Evolutionary conservation across 805 yeast species (phyloP).

Genomic region (Yarrowia deformans): DNA sequence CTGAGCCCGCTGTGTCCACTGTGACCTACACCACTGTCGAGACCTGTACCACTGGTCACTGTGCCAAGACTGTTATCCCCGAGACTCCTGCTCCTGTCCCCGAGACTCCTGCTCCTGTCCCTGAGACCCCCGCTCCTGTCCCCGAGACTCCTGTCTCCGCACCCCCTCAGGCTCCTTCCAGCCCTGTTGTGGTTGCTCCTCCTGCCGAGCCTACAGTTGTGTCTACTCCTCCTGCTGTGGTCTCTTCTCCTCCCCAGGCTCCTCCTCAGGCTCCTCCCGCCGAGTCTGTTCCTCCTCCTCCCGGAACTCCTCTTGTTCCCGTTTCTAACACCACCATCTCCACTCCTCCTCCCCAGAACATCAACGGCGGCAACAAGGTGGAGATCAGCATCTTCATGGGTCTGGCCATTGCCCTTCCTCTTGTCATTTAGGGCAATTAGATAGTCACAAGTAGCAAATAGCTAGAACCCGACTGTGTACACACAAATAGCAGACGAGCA

Average conservation of each 20-base stretch:
- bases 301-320: background rate
- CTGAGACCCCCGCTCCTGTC: background rate
- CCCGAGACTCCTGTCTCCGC: background rate
- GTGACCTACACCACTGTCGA: background rate
- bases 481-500: too few relatives aligned
- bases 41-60: constrained; percentile 5
- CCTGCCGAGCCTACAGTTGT: background rate
- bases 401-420: constrained; percentile 4
- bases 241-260: constrained; percentile 10
- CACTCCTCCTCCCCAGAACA: constrained; percentile 11
- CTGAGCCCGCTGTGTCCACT: background rate
- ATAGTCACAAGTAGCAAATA: background rate
- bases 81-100: background rate
- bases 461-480: too few relatives aligned
- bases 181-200: background rate
- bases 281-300: constrained; percentile 9
- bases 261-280: constrained; percentile 2
- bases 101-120: background rate
- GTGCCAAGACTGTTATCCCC: background rate
- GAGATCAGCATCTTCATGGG: constrained; percentile 6
- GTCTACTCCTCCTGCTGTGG: constrained; percentile 3
- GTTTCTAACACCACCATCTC: constrained; percentile 5
- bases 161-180: background rate
- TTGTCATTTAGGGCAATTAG: background rate
- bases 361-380: constrained; percentile 1